Evolutionary conservation across 2,329 filamentous ascomycete species (phyloP).

Genomic region (Phialemonium atrogriseum): DNA sequence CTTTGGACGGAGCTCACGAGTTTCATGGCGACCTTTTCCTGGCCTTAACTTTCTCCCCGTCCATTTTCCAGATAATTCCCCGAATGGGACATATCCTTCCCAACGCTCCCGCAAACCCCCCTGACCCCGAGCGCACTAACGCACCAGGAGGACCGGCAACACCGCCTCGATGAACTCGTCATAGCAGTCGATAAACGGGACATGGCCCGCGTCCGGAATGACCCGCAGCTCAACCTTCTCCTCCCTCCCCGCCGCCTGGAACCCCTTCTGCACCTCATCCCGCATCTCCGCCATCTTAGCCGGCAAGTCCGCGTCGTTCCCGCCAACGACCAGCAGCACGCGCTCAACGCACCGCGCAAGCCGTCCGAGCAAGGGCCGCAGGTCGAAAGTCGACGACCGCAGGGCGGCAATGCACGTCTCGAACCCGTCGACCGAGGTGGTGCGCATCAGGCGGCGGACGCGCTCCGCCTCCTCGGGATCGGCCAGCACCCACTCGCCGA

Average conservation of each 20-base stretch:
- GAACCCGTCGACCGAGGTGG: conserved; percentile 30
- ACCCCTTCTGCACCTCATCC: conserved; percentile 24
- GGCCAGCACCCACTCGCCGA: conserved; percentile 25
- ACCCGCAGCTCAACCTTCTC: conserved; percentile 22
- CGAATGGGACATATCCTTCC: no score
- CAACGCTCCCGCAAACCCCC: no score
- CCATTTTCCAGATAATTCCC: no score
- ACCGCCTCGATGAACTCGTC: conserved; percentile 21
- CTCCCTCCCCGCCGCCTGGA: conserved; percentile 16
- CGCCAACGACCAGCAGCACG: conserved; percentile 30
- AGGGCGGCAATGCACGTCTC: conserved; percentile 32
- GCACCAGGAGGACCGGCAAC: conserved; percentile 15
- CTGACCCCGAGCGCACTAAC: no score
- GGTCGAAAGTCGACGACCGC: conserved; percentile 27
- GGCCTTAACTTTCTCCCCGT: no score
- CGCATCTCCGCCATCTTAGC: conserved; percentile 28
- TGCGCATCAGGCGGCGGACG: conserved; percentile 21
- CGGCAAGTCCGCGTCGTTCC: conserved; percentile 31
- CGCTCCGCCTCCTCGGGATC: conserved; percentile 22
- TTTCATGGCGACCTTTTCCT: no score
- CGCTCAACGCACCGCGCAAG: conserved; percentile 24
- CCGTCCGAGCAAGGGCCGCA: conserved; percentile 21
- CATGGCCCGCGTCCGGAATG: conserved; percentile 27
- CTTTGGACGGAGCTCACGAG: no score
- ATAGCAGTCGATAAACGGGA: conserved; percentile 28